Conservation (phyloP, 139 green algal species). For the Desmodesmus armatus region DNA sequence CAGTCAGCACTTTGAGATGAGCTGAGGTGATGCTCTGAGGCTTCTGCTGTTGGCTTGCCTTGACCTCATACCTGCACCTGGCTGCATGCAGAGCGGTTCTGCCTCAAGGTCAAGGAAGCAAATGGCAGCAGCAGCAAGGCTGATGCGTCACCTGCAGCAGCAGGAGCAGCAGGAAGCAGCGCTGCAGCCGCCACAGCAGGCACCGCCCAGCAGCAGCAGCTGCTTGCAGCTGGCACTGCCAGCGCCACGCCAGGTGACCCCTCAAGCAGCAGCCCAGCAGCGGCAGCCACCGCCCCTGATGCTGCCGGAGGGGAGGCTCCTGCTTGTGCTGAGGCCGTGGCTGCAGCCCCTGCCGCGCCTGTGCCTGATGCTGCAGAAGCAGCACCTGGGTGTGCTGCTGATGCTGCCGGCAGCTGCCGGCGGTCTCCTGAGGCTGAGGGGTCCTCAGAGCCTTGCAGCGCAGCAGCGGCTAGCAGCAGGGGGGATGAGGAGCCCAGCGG, state of each 20-base stretch:
- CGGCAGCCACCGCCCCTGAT: too few relatives aligned
- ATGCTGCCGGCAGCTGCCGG: neutral
- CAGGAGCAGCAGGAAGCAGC: neutral
- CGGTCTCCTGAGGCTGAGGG: too few relatives aligned
- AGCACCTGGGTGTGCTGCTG: neutral
- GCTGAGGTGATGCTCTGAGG: neutral
- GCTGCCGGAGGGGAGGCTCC: too few relatives aligned
- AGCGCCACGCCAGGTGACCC: too few relatives aligned
- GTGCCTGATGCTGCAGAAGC: conserved; percentile 4
- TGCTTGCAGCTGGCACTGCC: too few relatives aligned
- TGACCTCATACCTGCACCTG: too few relatives aligned
- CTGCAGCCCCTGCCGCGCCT: neutral
- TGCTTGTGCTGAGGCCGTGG: neutral
- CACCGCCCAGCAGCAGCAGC: too few relatives aligned
- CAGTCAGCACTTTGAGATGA: neutral
- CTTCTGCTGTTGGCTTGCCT: neutral
- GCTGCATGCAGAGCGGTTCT: too few relatives aligned
- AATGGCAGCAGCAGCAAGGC: too few relatives aligned
- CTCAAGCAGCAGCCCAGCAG: too few relatives aligned
- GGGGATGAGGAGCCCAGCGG: neutral
- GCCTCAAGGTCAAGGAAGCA: too few relatives aligned
- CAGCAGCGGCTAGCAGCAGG: neutral
- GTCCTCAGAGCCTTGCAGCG: neutral
- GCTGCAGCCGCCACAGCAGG: neutral
- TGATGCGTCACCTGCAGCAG: too few relatives aligned